Percentiles rank a stretch among this genome's conserved stretches.
Evolutionary conservation across 2,329 filamentous ascomycete genomes (phyloP).

Genomic region (Epichloe bromicola): DNA sequence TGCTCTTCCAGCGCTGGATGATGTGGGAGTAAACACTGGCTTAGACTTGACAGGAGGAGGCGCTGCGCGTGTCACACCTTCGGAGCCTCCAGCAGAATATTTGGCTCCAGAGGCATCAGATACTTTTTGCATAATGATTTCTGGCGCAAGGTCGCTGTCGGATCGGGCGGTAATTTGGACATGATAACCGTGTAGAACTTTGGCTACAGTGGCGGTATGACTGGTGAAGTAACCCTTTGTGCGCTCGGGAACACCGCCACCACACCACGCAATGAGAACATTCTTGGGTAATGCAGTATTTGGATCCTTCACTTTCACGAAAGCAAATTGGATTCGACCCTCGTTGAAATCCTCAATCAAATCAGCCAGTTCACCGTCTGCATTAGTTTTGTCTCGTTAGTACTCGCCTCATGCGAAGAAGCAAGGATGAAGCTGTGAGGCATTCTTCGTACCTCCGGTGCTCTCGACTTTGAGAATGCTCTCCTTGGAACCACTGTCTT

Average conservation of each 20-base stretch:
- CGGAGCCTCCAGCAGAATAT: constrained; percentile 61
- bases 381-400: constrained; percentile 10
- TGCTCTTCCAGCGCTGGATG: constrained; percentile 28
- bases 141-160: constrained; percentile 75
- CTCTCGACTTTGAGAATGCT: constrained; percentile 90
- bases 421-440: not conserved
- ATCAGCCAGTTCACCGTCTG: constrained; percentile 83
- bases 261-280: constrained; percentile 92
- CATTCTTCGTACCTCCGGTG: constrained; percentile 55
- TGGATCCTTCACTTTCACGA: constrained; percentile 90
- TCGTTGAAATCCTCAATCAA: constrained; percentile 94
- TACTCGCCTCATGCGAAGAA: not conserved
- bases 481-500: constrained; percentile 75
- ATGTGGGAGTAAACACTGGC: constrained; percentile 77
- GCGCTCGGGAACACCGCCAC: constrained; percentile 92
- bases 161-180: constrained; percentile 94
- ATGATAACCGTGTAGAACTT: constrained; percentile 91
- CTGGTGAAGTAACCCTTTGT: constrained; percentile 98
- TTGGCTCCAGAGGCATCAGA: constrained; percentile 89
- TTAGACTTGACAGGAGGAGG: constrained; percentile 71
- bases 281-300: constrained; percentile 83
- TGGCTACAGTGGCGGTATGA: constrained; percentile 78
- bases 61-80: constrained; percentile 36
- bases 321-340: constrained; percentile 92
- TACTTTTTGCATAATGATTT: constrained; percentile 84